These are phyloP conservation scores for Trichoderma guizhouense DNA, from an alignment of 2,329 filamentous ascomycete species.

Conservation along the genomic window DNA sequence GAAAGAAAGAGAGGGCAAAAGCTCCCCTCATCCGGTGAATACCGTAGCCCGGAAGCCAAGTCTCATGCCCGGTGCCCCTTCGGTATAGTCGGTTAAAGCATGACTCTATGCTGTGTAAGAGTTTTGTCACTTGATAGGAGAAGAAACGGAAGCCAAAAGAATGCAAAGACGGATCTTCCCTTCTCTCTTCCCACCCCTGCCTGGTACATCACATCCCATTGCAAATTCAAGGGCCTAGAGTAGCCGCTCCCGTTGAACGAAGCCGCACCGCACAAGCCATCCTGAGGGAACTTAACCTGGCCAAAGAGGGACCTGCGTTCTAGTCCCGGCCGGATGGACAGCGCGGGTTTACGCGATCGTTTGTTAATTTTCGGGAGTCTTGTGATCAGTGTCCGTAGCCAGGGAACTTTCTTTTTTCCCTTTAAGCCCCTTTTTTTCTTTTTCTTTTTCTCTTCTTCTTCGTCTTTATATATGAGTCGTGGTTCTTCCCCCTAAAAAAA, in stretches of 20 bases:
- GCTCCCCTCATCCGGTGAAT: slow-evolving; percentile 16
- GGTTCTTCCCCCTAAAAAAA: background rate
- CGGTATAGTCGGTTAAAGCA: slow-evolving; percentile 18
- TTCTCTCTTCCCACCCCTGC: too few species aligned
- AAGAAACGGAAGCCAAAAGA: background rate
- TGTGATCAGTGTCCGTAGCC: slow-evolving; percentile 16
- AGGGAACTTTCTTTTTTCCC: slow-evolving; percentile 4
- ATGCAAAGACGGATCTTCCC: background rate
- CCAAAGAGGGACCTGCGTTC: background rate
- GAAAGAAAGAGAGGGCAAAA: background rate
- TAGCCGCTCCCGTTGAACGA: slow-evolving; percentile 6
- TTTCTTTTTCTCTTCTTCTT: slow-evolving; percentile 12
- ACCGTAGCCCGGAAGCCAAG: background rate
- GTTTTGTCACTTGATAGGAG: background rate
- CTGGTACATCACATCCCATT: background rate
- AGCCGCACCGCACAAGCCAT: background rate
- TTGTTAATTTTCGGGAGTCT: slow-evolving; percentile 2
- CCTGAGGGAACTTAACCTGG: background rate
- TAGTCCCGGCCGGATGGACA: slow-evolving; percentile 11
- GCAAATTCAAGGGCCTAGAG: slow-evolving; percentile 11
- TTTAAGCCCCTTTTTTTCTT: slow-evolving; percentile 8
- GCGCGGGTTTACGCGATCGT: slow-evolving; percentile 7
- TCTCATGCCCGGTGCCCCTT: background rate
- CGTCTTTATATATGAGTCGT: background rate
- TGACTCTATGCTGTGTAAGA: background rate